phyloP scores from a whole-genome alignment of 2,329 filamentous ascomycete genomes.

The Penicillium sp. region DNA sequence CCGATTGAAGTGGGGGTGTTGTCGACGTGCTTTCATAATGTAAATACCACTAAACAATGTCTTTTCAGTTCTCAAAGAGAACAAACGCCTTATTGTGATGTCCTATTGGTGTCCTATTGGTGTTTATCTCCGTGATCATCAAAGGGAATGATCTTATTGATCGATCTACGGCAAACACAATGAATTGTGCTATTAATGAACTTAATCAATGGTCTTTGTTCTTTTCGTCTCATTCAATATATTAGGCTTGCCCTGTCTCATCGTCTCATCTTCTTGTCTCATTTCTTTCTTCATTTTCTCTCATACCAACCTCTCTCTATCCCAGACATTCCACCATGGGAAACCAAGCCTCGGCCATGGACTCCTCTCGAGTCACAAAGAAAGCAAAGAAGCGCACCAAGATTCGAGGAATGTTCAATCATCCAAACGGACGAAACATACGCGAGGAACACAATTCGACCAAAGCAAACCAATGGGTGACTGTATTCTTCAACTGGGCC shows the following conservation, averaged over 20 bases:
- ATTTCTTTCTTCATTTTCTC: neutral
- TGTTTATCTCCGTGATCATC: neutral
- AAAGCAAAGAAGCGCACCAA: neutral
- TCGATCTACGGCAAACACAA: neutral
- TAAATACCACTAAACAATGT: neutral
- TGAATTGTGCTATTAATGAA: neutral
- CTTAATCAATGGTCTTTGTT: neutral
- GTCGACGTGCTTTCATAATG: neutral
- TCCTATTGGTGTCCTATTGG: neutral
- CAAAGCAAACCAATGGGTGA: neutral
- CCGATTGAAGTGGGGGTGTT: neutral
- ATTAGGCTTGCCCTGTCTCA: neutral
- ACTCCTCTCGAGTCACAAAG: neutral
- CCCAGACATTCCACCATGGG: neutral
- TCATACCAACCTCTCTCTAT: neutral
- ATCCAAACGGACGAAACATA: neutral
- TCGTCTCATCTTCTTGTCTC: neutral
- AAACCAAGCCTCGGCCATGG: neutral
- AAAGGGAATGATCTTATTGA: neutral
- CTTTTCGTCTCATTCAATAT: neutral
- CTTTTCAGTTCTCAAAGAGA: neutral
- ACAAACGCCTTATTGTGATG: neutral
- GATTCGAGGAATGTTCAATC: neutral
- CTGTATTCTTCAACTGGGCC: conserved; percentile 7
- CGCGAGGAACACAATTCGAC: neutral